Conservation (phyloP, 2,329 filamentous ascomycete species). For the Cladosporium sp. region DNA sequence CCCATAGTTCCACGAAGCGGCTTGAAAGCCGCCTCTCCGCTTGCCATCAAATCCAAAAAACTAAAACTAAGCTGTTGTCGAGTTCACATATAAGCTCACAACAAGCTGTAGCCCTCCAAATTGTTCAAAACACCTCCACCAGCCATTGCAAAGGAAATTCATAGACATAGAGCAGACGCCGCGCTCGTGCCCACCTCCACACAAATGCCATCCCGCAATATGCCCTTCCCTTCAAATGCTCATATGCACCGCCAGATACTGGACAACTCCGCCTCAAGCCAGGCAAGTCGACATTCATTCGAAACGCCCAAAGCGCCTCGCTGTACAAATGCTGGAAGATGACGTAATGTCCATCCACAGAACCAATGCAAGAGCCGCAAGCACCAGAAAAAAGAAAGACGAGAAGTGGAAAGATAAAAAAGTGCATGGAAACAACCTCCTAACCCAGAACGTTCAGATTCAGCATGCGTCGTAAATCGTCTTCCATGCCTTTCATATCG, state of each 20-base stretch:
- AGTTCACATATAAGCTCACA: background rate
- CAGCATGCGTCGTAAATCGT: constrained; percentile 45
- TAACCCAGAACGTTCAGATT: constrained; percentile 29
- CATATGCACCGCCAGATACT: background rate
- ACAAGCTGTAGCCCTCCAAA: background rate
- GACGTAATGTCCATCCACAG: background rate
- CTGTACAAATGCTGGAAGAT: constrained; percentile 12
- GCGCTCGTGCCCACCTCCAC: background rate
- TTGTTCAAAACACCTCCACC: background rate
- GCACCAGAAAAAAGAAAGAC: background rate
- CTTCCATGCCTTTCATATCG: constrained; percentile 42
- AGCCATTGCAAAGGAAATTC: background rate
- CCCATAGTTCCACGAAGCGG: background rate
- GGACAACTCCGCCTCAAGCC: background rate
- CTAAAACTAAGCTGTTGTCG: background rate
- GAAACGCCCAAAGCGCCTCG: constrained; percentile 13
- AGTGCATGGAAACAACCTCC: background rate
- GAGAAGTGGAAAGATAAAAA: too few relatives aligned
- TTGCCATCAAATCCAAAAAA: background rate
- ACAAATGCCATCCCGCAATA: background rate
- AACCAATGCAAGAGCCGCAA: background rate
- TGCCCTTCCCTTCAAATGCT: background rate
- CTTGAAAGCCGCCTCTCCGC: background rate
- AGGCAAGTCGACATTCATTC: background rate
- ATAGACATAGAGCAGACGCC: background rate